Conservation (phyloP, 1,284 basidiomycete genomes). For the Boletus coffeatus region DNA sequence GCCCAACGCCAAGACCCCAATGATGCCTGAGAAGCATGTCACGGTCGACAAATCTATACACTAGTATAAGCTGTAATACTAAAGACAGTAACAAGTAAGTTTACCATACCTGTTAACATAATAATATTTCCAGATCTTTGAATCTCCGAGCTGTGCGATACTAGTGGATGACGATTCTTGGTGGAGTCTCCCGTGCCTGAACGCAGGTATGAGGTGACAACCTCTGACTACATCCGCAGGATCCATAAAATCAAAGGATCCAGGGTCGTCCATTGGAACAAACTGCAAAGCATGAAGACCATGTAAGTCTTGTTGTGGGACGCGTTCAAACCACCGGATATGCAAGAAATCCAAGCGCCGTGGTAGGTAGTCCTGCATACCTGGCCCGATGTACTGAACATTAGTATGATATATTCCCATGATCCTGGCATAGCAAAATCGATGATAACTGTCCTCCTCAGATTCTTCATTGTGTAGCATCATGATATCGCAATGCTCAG, state of each 20-base stretch:
- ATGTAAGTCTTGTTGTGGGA: background rate
- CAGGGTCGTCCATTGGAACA: background rate
- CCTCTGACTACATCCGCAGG: background rate
- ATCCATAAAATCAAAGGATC: background rate
- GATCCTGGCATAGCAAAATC: background rate
- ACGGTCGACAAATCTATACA: conserved; percentile 7
- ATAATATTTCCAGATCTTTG: background rate
- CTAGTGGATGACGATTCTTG: background rate
- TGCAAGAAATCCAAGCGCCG: background rate
- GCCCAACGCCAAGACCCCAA: conserved; percentile 5
- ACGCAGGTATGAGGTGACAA: background rate
- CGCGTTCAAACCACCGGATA: background rate
- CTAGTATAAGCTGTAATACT: background rate
- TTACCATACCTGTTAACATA: background rate
- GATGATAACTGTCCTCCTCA: background rate
- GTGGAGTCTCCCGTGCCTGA: background rate
- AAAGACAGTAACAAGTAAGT: background rate
- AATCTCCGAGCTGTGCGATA: background rate
- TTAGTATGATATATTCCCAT: background rate
- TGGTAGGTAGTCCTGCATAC: background rate
- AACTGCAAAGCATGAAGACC: background rate
- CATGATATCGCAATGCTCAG: background rate
- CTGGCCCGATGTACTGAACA: background rate
- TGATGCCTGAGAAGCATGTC: conserved; percentile 7
- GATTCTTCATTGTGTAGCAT: background rate